These are phyloP conservation scores for Termitomyces bulborhizus DNA, from an alignment of 768 basidiomycete genomes.

Conservation along the genomic window DNA sequence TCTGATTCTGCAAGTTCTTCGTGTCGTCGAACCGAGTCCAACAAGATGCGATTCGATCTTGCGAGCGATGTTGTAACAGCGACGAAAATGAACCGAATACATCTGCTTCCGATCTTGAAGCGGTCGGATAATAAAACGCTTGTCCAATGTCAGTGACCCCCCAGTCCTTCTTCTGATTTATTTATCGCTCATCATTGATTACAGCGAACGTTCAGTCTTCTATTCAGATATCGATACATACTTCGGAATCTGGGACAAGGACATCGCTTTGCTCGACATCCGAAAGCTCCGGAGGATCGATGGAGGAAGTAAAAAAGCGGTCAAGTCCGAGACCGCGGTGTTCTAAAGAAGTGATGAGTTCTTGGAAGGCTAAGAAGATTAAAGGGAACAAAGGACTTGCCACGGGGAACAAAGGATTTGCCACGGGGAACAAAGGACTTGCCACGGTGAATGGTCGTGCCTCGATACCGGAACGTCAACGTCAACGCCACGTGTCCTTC, in stretches of 20 bases:
- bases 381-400: not conserved
- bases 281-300: slow-evolving; percentile 4
- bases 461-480: slow-evolving; percentile 5
- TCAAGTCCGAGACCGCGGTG: slow-evolving; percentile 3
- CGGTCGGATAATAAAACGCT: slow-evolving; percentile 2
- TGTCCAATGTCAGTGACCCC: slow-evolving; percentile 4
- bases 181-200: too few relatives aligned
- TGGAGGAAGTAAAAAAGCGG: not conserved
- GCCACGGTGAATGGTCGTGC: slow-evolving; percentile 4
- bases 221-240: slow-evolving; percentile 7
- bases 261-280: slow-evolving; percentile 7
- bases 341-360: slow-evolving; percentile 5
- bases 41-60: not conserved
- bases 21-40: too few relatives aligned
- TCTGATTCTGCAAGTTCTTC: not conserved
- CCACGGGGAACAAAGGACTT: too few relatives aligned
- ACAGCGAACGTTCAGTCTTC: not conserved
- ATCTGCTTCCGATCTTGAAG: slow-evolving; percentile 3
- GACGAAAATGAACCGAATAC: slow-evolving; percentile 3
- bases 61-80: not conserved
- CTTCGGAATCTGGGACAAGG: slow-evolving; percentile 3
- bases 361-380: slow-evolving; percentile 5
- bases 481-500: slow-evolving; percentile 8
- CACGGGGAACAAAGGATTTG: too few relatives aligned
- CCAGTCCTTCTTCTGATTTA: too few relatives aligned